Evolutionary conservation across 2,329 filamentous ascomycete species (phyloP).

Genomic region (Trichoderma asperellum): DNA sequence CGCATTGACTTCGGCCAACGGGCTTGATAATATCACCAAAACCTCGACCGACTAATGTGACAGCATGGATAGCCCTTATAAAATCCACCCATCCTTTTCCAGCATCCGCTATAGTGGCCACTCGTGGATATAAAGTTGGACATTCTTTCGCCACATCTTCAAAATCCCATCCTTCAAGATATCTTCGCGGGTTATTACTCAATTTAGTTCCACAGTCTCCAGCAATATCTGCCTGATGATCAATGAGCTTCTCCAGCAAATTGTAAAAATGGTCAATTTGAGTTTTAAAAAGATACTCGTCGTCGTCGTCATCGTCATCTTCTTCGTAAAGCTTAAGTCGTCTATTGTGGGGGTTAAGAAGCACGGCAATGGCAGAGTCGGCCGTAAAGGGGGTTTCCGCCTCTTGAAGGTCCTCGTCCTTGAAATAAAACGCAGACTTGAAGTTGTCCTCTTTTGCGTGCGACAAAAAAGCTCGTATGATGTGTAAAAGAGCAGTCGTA

Average conservation of each 20-base stretch:
- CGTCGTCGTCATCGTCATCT: not conserved
- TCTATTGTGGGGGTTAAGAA: not conserved
- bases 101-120: not conserved
- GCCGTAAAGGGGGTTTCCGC: not conserved
- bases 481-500: not conserved
- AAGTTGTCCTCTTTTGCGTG: not conserved
- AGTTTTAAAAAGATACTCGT: not conserved
- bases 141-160: not conserved
- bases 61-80: not conserved
- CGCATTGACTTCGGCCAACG: not conserved
- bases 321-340: not conserved
- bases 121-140: not conserved
- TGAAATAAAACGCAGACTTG: not conserved
- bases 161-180: not conserved
- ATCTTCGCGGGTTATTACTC: not conserved
- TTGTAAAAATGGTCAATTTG: not conserved
- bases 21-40: not conserved
- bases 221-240: not conserved
- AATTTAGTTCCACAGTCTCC: not conserved
- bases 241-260: not conserved
- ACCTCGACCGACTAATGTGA: not conserved
- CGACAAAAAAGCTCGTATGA: not conserved
- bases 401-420: not conserved
- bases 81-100: not conserved
- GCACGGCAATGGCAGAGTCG: not conserved